Base-by-base conservation (phyloP, 2,329 filamentous ascomycete genomes). In the Knufia fluminis region DNA sequence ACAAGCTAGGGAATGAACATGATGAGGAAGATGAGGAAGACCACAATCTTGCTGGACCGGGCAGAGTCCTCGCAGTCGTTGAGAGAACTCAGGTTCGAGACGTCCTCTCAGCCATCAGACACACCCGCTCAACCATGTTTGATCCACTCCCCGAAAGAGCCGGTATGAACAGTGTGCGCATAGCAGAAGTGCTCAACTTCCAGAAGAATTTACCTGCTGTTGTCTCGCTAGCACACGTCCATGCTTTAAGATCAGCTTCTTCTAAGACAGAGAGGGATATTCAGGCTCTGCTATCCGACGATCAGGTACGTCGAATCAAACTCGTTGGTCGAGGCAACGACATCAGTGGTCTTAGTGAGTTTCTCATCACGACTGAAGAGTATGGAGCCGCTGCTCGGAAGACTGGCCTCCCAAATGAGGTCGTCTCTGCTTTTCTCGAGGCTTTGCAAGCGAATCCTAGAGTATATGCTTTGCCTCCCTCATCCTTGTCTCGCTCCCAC, bases 151-250 rank as follows among this genome's bases (percentile, higher is more conserved):
- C 80, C 0, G 70, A 74, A 23, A 68, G 71, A 8, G 70, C 76
- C 0, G 79, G 79, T 3, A 81, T 83, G 78, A 79, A 77, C 59
- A 79, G 76, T 52, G 75, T 72, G 7, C 71, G 76, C 8, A 80
- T 80, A 40, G 72, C 78, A 3, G 73, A 80, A 53, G 71, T 80
- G 1, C 63, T 83, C 45, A 79, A 80, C 46, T 72, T 75, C 52
- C 71, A 78, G 10, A 68, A 64, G 43, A 69, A 66, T 36, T 60
- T 83, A 40, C 78, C 80, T 10, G 75, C 77, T 0, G 69, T 82
- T 23, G 76, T 79, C 9, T 79, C 77, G 0, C 64, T 80, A 40
- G 76, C 78, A 16, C 79, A 83, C 63, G 65, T 83, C 0, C 76
- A 82, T 62, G 77, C 78, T 1, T 59, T 83, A 12, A 68, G 75